Evolutionary conservation across 1,139 yeast genomes (phyloP).

Genomic region (Torulaspora pretoriensis): DNA sequence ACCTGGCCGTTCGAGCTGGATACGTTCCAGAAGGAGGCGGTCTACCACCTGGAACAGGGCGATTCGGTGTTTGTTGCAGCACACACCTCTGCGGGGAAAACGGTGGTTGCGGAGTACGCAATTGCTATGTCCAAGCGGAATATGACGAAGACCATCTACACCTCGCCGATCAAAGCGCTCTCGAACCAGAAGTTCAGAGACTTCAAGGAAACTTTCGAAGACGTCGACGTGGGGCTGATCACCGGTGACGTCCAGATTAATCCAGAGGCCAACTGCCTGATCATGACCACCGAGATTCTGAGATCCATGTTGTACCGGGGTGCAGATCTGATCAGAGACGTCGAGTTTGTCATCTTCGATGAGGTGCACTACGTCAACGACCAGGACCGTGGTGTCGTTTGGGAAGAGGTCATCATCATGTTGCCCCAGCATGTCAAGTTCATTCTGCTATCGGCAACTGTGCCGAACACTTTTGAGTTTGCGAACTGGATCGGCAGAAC

Average conservation of each 20-base stretch:
- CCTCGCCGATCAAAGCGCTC: constrained; percentile 89
- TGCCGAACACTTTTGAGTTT: constrained; percentile 94
- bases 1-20: constrained; percentile 92
- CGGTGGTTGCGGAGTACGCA: constrained; percentile 91
- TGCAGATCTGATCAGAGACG: constrained; percentile 93
- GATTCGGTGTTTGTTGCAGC: constrained; percentile 98
- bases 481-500: constrained; percentile 99
- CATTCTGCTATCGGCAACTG: constrained; percentile 88
- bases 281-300: constrained; percentile 96
- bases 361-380: constrained; percentile 98
- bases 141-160: constrained; percentile 87
- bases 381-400: constrained; percentile 95
- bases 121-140: constrained; percentile 88
- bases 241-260: constrained; percentile 98
- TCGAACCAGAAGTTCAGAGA: constrained; percentile 95
- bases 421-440: constrained; percentile 92
- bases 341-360: constrained; percentile 94
- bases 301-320: constrained; percentile 95
- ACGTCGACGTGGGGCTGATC: constrained; percentile 84
- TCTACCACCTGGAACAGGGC: constrained; percentile 91
- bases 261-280: constrained; percentile 93
- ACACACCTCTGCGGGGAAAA: constrained; percentile 91
- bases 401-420: constrained; percentile 98
- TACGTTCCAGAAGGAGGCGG: constrained; percentile 94
- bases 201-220: constrained; percentile 73